Base-by-base conservation (phyloP, 2,329 filamentous ascomycete genomes). In the Ophiosphaerella narmari region DNA sequence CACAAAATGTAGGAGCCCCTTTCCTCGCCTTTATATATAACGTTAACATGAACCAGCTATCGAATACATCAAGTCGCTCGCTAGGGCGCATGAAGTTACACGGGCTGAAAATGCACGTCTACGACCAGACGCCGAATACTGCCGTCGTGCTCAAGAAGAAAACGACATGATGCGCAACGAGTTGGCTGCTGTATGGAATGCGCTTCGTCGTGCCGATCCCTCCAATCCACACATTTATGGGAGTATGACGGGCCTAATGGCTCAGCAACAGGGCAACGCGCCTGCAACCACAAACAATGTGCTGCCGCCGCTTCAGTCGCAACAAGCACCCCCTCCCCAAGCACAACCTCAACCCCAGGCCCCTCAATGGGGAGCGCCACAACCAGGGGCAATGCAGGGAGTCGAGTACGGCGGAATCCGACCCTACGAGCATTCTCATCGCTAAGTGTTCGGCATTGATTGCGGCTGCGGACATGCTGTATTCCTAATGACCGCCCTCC, bases 1-100 rank as follows among this genome's bases (percentile, higher is more conserved):
- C 13, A 91, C 88, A 2, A 93, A 93, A 79, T 88, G 90, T 92
- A 76, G 55, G 81, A 69, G 23, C n/a, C 18, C 2, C 23, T 7
- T 12, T n/a, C 11, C 14, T 16, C 13, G 7, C n/a, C 35, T 24
- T 11, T 8, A 35, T 37, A 36, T 11, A 13, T 11, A 9, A n/a
- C 12, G 36, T 57, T 63, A 46, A 66, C 43, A 23, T 5, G 18
- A 21, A 16, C 7, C 44, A 80, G 78, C 78, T 6, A 80, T 80
- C 52, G 78, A 80, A 32, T 77, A 80, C 54, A 80, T 80, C 56
- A 74, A 73, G 45, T 72, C 50, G 55, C 63, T 65, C 52, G 75
- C 62, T 53, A 70, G 55, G 60, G 66, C 64, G 62, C 64, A 79
- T 44, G 70, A 75, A n/a, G 60, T 59, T n/a, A 62, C 74, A 14